Evolutionary conservation across 345 rosid species (phyloP), one percentile per base, ranked within the genome.

Genomic region (Salix udensis): DNA sequence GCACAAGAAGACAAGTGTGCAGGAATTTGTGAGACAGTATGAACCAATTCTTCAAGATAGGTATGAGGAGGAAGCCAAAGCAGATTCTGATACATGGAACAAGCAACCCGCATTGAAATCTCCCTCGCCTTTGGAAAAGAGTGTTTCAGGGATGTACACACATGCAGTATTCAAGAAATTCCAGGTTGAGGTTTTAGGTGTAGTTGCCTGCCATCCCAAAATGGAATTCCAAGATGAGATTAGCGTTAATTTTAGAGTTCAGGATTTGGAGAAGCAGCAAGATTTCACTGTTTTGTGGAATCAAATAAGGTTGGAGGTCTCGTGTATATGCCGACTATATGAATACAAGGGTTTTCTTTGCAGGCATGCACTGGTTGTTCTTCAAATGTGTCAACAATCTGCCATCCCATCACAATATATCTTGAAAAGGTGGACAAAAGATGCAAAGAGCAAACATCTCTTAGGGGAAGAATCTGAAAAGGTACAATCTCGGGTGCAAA

Each of bases 341-440:
- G 94, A 90, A 82, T 87, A 81, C 77, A 90, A 82, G 80, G 94
- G 94, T 48, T 88, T 83, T 81, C 91, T 88, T 23, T 90, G 94
- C 78, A 84, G 94, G 78, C 94, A 90, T 79, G 85, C 90, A 48
- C 73, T 88, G 77, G 84, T 87, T 70, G 92, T 90, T 80, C 94
- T 90, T 68, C 94, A 90, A 74, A 87, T 87, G 74, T 85, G 89
- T 71, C 88, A 84, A 67, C 86, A 83, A 44, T 88, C 91, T 13
- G 74, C 84, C 67, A 85, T 90, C 71, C 92, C 94, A 39, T 70
- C 87, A 6, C 92, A 84, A 74, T 90, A 87, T 76, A 81, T 90
- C 78, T 77, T 88, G 82, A 90, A 88, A 72, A 81, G 94, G 52
- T 90, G 94, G 94, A 90, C 92, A n/a, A 90, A 88, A 82, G 92